Evolutionary conservation across 1,284 basidiomycete species (phyloP), one percentile per base, ranked within the genome.

Genomic region (Wolfiporia cocos): DNA sequence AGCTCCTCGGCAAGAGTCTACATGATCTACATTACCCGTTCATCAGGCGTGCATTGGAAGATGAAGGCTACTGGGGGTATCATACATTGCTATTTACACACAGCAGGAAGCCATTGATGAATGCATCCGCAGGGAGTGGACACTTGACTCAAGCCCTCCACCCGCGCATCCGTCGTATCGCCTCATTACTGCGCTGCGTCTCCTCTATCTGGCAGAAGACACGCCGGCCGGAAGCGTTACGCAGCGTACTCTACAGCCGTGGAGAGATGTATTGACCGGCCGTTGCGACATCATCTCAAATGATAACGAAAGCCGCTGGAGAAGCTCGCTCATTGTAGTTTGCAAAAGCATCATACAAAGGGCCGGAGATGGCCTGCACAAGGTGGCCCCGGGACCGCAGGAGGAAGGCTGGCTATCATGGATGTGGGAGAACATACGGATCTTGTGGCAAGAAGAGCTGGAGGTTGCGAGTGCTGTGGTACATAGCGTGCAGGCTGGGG

Each of bases 1-100:
- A 59, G 23, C 46, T 81, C 23, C 73, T 84, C 43, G 47, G 59
- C 5, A 67, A 12, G 3, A 31, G 66, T 18, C n/a, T n/a, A n/a
- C n/a, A n/a, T n/a, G n/a, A n/a, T n/a, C n/a, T n/a, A n/a, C n/a
- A n/a, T n/a, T n/a, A n/a, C n/a, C 47, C 54, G 4, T 42, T 67
- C 7, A 73, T 84, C 61, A 71, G 69, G 55, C 56, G 65, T 18
- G 51, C 71, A 3, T 67, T 92, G 23, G 57, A 72, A 33, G 61
- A 64, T 10, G 71, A 81, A 49, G 77, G 78, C 4, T 92, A 91
- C 54, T 90, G 85, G 83, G 78, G 79, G 90, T 91, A 62, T 50
- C 67, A 57, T 10, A 7, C 15, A n/a, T n/a, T n/a, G n/a, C n/a
- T 26, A 23, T 39, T 24, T 37, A 36, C 34, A 33, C 17, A 23